Evolutionary conservation across 768 basidiomycete genomes (phyloP), one percentile per base, ranked within the genome.

Genomic region (Termitomyces sp.): DNA sequence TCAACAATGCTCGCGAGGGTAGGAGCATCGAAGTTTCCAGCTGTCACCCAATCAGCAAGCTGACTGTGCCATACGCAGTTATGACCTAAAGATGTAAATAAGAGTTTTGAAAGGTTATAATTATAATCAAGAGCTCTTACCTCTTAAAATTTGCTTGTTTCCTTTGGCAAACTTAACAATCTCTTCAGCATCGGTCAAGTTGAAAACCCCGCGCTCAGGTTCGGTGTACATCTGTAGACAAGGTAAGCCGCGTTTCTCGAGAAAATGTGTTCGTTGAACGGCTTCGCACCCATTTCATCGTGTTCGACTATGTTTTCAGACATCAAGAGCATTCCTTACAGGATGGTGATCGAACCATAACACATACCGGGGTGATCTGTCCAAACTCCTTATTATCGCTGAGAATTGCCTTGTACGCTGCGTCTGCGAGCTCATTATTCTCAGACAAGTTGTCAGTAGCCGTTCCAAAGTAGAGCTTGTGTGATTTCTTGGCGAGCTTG

Each of bases 51-150:
- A 64, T 62, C 65, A 15, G 79, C 75, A 11, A 82, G 72, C 62
- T 83, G 80, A 52, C 69, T 78, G 64, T 81, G 68, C 78, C 78
- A 79, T 28, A 80, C 76, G 38, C 73, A 76, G 58, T 72, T 78
- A 57, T 78, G 74, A 10, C 78, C 74, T 75, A 30, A 17, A 19
- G 10, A 50, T 5, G 34, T 21, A 19, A 48, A 48, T 24, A 15
- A 35, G 22, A 48, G 10, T 7, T 15, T 37, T 1, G 8, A 35
- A 24, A 35, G 2, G 24, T 38, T 6, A 17, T 4, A n/a, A n/a
- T 4, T 9, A 17, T 49, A 14, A 38, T 26, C 48, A 35, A 14
- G 21, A 22, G 21, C 5, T 28, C 22, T 5, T 47, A 64, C 77
- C 79, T 61, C 80, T 67, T 35, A 82, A 58, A 17, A 80, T 64